Conservation (phyloP, 306 rosid genomes). For the Abrus pulchellus region DNA sequence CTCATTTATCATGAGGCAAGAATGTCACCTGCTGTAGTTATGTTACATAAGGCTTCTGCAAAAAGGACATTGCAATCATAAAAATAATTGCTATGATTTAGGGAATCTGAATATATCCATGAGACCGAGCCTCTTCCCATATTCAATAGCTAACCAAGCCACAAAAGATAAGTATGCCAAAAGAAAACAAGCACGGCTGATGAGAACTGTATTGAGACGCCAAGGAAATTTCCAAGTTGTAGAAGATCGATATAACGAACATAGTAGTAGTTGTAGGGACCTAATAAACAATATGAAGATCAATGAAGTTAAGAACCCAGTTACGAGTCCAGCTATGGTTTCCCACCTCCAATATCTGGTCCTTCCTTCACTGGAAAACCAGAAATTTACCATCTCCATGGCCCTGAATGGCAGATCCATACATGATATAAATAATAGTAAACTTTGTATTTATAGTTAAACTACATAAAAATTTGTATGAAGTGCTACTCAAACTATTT, state of each 20-base stretch:
- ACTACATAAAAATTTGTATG: slow-evolving; percentile 13
- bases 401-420: slow-evolving; percentile 66
- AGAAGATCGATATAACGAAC: slow-evolving; percentile 51
- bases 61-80: slow-evolving; percentile 39
- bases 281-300: slow-evolving; percentile 65
- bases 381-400: slow-evolving; percentile 62
- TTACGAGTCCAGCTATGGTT: slow-evolving; percentile 62
- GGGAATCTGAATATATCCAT: slow-evolving; percentile 59
- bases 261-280: slow-evolving; percentile 59
- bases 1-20: slow-evolving; percentile 36
- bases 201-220: slow-evolving; percentile 42
- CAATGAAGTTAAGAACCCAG: slow-evolving; percentile 79
- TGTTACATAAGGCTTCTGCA: slow-evolving; percentile 30
- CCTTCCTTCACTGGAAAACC: slow-evolving; percentile 57
- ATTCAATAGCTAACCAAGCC: slow-evolving; percentile 74
- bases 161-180: slow-evolving; percentile 68
- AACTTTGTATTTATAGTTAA: slow-evolving; percentile 13
- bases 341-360: slow-evolving; percentile 77
- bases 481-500: slow-evolving; percentile 24
- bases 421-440: slow-evolving; percentile 40
- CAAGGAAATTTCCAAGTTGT: slow-evolving; percentile 44
- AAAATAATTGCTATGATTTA: slow-evolving; percentile 50
- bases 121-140: slow-evolving; percentile 72
- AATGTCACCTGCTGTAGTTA: slow-evolving; percentile 41
- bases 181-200: slow-evolving; percentile 66